These are phyloP conservation scores for Pythium vanterpoolii DNA, from an alignment of 352 stramenopile genomes.

Conservation along the genomic window DNA sequence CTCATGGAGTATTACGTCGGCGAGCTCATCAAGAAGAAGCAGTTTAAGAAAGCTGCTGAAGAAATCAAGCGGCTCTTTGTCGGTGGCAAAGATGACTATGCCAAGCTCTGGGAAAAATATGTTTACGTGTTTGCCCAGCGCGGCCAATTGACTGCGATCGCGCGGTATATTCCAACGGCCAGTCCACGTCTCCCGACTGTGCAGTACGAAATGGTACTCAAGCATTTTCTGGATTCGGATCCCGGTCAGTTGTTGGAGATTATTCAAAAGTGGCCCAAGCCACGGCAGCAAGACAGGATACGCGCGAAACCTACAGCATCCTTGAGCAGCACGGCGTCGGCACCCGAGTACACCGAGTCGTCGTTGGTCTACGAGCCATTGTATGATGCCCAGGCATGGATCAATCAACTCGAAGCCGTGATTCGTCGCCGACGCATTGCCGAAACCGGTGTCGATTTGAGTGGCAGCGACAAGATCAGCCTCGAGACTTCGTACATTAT, in stretches of 20 bases:
- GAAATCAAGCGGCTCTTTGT: constrained; percentile 71
- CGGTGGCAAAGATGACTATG: constrained; percentile 43
- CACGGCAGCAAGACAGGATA: constrained; percentile 37
- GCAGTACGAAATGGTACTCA: constrained; percentile 85
- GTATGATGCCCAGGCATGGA: constrained; percentile 78
- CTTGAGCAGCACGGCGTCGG: not conserved
- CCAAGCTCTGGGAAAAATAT: constrained; percentile 82
- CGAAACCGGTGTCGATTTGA: constrained; percentile 31
- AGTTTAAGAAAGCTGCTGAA: constrained; percentile 65
- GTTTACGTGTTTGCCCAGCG: constrained; percentile 84
- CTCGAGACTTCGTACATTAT: constrained; percentile 82
- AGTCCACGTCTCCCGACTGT: constrained; percentile 61
- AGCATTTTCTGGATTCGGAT: constrained; percentile 82
- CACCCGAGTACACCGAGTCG: constrained; percentile 72
- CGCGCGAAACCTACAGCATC: constrained; percentile 10
- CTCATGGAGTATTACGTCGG: constrained; percentile 73
- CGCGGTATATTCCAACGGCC: constrained; percentile 65
- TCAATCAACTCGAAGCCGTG: constrained; percentile 76
- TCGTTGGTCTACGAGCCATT: constrained; percentile 68
- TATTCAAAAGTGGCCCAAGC: constrained; percentile 83
- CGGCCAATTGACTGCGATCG: constrained; percentile 67
- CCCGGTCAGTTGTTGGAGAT: constrained; percentile 68
- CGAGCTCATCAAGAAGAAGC: constrained; percentile 71
- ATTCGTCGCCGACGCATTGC: constrained; percentile 68
- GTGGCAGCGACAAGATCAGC: constrained; percentile 48